Evolutionary conservation across 192 early-diverging fungal genomes (phyloP).

Genomic region (Funneliformis geosporum): DNA sequence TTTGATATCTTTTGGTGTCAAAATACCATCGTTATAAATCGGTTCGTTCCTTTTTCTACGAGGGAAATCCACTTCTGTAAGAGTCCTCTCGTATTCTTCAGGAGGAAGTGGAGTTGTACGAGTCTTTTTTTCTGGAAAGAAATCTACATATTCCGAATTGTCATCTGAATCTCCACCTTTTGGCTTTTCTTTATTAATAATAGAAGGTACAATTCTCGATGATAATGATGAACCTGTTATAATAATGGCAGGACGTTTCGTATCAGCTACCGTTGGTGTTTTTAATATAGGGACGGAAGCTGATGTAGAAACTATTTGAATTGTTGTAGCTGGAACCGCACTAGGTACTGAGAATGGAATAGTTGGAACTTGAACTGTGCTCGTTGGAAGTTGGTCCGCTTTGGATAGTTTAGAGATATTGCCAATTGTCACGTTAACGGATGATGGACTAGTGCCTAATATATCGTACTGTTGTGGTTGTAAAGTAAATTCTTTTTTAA

Average conservation of each 20-base stretch:
- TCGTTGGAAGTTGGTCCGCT: background rate
- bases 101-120: background rate
- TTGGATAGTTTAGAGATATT: background rate
- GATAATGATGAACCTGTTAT: background rate
- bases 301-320: background rate
- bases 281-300: background rate
- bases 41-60: background rate
- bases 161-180: background rate
- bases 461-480: background rate
- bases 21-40: background rate
- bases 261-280: background rate
- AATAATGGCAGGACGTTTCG: background rate
- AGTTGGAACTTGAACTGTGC: background rate
- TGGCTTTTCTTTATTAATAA: background rate
- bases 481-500: background rate
- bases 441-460: background rate
- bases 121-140: background rate
- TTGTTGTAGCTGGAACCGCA: background rate
- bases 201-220: background rate
- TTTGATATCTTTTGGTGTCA: background rate
- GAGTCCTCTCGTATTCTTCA: background rate
- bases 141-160: background rate
- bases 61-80: background rate
- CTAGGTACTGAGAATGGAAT: background rate
- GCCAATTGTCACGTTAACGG: background rate